Evolutionary conservation across 2,329 filamentous ascomycete species (phyloP).

Genomic region (Gnomoniopsis sp.): DNA sequence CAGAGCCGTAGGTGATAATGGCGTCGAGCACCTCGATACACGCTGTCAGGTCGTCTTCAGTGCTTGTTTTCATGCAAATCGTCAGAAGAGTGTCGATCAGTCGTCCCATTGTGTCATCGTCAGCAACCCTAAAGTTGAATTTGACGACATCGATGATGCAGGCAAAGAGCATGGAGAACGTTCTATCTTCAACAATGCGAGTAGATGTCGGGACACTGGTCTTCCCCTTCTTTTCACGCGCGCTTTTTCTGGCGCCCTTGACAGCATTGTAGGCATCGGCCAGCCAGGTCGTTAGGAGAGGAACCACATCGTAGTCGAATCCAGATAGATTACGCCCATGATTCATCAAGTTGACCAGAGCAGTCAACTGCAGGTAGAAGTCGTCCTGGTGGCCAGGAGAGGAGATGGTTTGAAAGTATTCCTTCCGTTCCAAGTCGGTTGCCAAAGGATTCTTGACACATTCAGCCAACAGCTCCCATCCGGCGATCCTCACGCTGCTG

Average conservation of each 20-base stretch:
- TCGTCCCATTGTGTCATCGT: slow-evolving; percentile 56
- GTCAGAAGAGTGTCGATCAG: slow-evolving; percentile 61
- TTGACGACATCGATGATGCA: slow-evolving; percentile 69
- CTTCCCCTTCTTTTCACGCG: slow-evolving; percentile 37
- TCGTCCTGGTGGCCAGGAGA: slow-evolving; percentile 56
- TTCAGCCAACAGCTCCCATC: slow-evolving; percentile 63
- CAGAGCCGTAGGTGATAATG: slow-evolving; percentile 68
- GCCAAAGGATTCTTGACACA: slow-evolving; percentile 61
- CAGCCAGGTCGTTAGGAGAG: slow-evolving; percentile 60
- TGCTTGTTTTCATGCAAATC: slow-evolving; percentile 66
- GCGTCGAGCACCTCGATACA: slow-evolving; percentile 68
- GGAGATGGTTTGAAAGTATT: slow-evolving; percentile 62
- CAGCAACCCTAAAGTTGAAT: slow-evolving; percentile 69
- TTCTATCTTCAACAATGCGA: slow-evolving; percentile 53
- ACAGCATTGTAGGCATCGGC: slow-evolving; percentile 52
- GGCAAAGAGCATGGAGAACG: slow-evolving; percentile 60
- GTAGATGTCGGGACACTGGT: slow-evolving; percentile 21
- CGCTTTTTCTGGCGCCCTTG: slow-evolving; percentile 46
- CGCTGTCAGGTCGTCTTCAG: slow-evolving; percentile 61
- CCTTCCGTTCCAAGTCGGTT: slow-evolving; percentile 63
- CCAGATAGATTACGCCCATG: slow-evolving; percentile 60
- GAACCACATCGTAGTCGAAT: slow-evolving; percentile 65
- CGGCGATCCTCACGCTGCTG: slow-evolving; percentile 51
- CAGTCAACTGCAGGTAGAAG: slow-evolving; percentile 63
- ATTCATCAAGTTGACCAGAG: slow-evolving; percentile 59